phyloP scores from a whole-genome alignment of 768 basidiomycete species.

The Trametopsis cervina region DNA sequence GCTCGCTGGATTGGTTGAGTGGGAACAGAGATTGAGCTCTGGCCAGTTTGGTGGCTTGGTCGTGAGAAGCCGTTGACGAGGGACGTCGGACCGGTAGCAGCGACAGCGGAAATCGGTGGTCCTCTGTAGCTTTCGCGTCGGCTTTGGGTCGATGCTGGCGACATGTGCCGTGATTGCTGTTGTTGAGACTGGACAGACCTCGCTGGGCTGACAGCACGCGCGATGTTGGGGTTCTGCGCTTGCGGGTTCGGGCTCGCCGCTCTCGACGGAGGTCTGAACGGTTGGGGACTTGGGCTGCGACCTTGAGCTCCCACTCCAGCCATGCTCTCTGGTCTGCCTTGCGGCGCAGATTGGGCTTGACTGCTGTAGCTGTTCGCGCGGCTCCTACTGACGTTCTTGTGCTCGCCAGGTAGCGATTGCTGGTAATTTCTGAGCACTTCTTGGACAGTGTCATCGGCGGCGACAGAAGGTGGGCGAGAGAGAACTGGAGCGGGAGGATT shows the following conservation, averaged over 20 bases:
- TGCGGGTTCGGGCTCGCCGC: constrained; percentile 40
- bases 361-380: constrained; percentile 24
- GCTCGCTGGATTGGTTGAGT: constrained; percentile 33
- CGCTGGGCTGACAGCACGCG: constrained; percentile 16
- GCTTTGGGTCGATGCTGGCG: not conserved
- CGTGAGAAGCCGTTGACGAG: constrained; percentile 18
- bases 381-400: constrained; percentile 52
- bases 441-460: constrained; percentile 52
- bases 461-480: constrained; percentile 57
- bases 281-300: constrained; percentile 54
- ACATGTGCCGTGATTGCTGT: not conserved
- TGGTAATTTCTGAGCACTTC: constrained; percentile 73
- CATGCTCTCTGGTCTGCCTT: constrained; percentile 55
- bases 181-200: constrained; percentile 5
- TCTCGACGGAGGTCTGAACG: constrained; percentile 35
- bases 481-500: constrained; percentile 66
- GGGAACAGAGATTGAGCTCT: constrained; percentile 23
- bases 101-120: constrained; percentile 10
- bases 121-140: constrained; percentile 11
- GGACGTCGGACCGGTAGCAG: constrained; percentile 7
- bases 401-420: constrained; percentile 84
- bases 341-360: constrained; percentile 34
- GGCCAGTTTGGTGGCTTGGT: constrained; percentile 28
- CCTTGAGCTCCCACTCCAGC: constrained; percentile 80
- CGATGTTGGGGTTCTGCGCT: not conserved